Conservation (phyloP, 169 alveolate genomes). For the Plasmodium gonderi region DNA sequence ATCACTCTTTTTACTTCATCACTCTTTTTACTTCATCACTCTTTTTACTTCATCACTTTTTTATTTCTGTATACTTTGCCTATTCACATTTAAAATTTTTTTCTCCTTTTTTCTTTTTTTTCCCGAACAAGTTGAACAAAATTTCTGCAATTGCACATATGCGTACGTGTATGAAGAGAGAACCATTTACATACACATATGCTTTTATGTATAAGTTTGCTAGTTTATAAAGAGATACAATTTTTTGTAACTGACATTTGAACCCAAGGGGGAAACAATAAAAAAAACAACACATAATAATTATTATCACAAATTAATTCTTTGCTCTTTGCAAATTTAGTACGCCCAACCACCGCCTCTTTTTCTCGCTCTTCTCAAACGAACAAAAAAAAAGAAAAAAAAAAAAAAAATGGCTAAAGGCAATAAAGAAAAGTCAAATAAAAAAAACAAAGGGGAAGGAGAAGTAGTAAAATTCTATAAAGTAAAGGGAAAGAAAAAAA, state of each 20-base stretch:
- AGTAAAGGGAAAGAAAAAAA: conserved; percentile 40
- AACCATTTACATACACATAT: too few species aligned
- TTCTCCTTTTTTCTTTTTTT: not conserved
- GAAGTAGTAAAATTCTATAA: conserved; percentile 16
- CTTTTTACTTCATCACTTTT: not conserved
- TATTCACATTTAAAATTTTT: too few species aligned
- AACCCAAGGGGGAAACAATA: too few species aligned
- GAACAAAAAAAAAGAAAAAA: not conserved
- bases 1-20: too few species aligned
- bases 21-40: not conserved
- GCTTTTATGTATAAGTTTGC: too few species aligned
- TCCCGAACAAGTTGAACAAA: conserved; percentile 6
- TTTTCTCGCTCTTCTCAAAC: not conserved
- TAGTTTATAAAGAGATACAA: too few species aligned
- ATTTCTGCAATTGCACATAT: not conserved
- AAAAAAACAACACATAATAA: too few species aligned
- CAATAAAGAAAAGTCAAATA: not conserved
- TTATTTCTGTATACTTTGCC: not conserved
- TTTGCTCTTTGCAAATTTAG: not conserved
- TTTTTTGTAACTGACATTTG: too few species aligned
- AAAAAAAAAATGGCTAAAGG: conserved; percentile 6
- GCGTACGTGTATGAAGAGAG: not conserved
- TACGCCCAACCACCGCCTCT: not conserved
- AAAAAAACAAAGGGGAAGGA: not conserved
- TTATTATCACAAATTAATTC: too few species aligned